phyloP scores from a whole-genome alignment of 2,329 filamentous ascomycete genomes.

The Passalora sequoiae region DNA sequence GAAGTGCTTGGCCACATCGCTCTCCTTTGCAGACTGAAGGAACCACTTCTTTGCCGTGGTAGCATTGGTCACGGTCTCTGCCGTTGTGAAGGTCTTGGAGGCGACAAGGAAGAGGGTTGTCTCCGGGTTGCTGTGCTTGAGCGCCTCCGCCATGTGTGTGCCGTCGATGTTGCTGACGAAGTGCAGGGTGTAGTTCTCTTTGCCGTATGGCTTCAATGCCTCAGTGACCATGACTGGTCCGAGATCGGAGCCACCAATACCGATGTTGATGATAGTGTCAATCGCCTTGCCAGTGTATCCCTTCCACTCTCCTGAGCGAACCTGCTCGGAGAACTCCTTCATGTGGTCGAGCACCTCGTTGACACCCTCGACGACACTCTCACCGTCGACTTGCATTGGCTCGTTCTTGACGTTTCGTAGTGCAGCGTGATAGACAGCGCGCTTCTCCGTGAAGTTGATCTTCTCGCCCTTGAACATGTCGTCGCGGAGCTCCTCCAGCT shows the following conservation, averaged over 20 bases:
- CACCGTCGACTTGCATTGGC: constrained; percentile 76
- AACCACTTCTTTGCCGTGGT: constrained; percentile 98
- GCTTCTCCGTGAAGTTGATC: constrained; percentile 98
- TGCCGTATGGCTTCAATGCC: constrained; percentile 90
- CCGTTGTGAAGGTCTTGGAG: constrained; percentile 99
- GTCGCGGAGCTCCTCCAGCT: constrained; percentile 88
- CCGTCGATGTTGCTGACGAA: constrained; percentile 99
- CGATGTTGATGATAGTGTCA: constrained; percentile 92
- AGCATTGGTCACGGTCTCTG: constrained; percentile 94
- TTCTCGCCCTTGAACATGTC: constrained; percentile 96
- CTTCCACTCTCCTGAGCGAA: constrained; percentile 93
- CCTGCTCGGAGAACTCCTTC: constrained; percentile 95
- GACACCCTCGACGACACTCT: constrained; percentile 91
- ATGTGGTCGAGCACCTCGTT: constrained; percentile 91
- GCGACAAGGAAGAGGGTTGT: constrained; percentile 98
- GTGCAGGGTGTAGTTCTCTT: constrained; percentile 80
- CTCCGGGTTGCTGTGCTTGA: constrained; percentile 84
- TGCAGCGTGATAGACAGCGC: constrained; percentile 92
- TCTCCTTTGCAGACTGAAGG: constrained; percentile 69
- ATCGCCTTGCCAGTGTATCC: constrained; percentile 96
- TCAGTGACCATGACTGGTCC: constrained; percentile 99
- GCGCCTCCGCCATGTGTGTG: constrained; percentile 92
- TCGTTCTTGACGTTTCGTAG: constrained; percentile 84
- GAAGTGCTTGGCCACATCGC: constrained; percentile 91
- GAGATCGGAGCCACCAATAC: constrained; percentile 95